These are phyloP conservation scores for Telopea speciosissima DNA, from an alignment of 177 flowering plant species.

Conservation along the genomic window DNA sequence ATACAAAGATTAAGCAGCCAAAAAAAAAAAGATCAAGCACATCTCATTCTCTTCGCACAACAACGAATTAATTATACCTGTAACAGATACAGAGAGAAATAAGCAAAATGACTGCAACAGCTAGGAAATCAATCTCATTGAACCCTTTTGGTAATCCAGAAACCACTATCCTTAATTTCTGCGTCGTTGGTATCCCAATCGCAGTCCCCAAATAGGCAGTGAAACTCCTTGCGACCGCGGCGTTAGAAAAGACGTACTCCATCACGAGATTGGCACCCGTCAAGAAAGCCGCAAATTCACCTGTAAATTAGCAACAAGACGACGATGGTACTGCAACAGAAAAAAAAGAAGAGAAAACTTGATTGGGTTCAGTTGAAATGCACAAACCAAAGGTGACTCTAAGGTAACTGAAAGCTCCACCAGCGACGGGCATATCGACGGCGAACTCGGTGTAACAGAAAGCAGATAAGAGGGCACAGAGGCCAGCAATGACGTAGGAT, in stretches of 20 bases:
- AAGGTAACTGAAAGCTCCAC: conserved; percentile 91
- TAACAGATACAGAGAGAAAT: conserved; percentile 72
- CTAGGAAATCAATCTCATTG: conserved; percentile 63
- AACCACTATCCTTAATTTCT: conserved; percentile 52
- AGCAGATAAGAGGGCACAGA: conserved; percentile 91
- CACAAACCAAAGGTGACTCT: conserved; percentile 79
- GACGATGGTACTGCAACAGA: neutral
- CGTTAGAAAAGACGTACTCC: conserved; percentile 85
- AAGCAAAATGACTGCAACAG: conserved; percentile 50
- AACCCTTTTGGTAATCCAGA: conserved; percentile 54
- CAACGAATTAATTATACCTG: conserved; percentile 34
- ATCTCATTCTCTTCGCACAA: too few relatives aligned
- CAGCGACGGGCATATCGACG: conserved; percentile 96
- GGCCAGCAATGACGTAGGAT: conserved; percentile 89
- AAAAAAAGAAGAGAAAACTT: neutral
- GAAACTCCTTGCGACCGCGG: conserved; percentile 75
- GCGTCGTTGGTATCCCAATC: conserved; percentile 37
- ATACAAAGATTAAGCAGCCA: neutral
- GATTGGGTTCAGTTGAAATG: neutral
- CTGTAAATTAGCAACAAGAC: conserved; percentile 22
- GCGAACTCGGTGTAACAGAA: conserved; percentile 96
- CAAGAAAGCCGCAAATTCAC: conserved; percentile 76
- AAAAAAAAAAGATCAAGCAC: neutral
- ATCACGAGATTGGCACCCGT: conserved; percentile 78
- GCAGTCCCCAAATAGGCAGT: conserved; percentile 69